Conservation (phyloP, 495 filamentous ascomycete species). For the Neurospora sublineolata region DNA sequence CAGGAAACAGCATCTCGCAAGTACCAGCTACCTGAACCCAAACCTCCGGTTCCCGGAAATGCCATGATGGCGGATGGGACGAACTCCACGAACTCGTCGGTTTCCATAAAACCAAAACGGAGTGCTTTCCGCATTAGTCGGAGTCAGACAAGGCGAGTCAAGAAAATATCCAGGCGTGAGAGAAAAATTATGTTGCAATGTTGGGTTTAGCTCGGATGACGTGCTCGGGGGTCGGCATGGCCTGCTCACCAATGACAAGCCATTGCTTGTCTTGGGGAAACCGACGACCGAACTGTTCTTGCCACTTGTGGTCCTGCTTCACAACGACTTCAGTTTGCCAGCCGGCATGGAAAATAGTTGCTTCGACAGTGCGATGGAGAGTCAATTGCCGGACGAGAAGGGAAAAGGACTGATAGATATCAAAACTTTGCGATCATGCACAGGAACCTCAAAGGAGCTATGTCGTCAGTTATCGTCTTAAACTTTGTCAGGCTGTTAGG, state of each 20-base stretch:
- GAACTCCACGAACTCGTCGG: not conserved
- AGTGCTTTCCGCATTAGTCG: not conserved
- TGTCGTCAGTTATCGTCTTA: not conserved
- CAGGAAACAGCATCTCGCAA: not conserved
- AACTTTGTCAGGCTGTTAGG: not conserved
- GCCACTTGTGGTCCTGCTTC: not conserved
- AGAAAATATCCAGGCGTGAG: not conserved
- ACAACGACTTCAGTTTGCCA: not conserved
- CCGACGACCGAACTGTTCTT: not conserved
- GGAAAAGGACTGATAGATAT: not conserved
- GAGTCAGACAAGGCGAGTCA: not conserved
- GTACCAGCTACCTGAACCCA: not conserved
- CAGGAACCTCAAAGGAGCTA: not conserved
- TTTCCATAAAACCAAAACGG: not conserved
- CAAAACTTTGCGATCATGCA: not conserved
- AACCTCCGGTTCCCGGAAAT: not conserved
- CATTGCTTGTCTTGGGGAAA: not conserved
- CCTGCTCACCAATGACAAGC: not conserved
- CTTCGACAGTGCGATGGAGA: not conserved
- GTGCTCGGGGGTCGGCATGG: constrained; percentile 24
- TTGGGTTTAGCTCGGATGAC: constrained; percentile 31
- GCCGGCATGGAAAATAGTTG: not conserved
- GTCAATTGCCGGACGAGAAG: not conserved
- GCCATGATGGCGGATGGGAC: not conserved
- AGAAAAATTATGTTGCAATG: not conserved